A percentile compares a stretch with the other conserved stretches of the same genome.
phyloP scores from a whole-genome alignment of 2,329 filamentous ascomycete species.

The Gnomoniopsis smithogilvyi region DNA sequence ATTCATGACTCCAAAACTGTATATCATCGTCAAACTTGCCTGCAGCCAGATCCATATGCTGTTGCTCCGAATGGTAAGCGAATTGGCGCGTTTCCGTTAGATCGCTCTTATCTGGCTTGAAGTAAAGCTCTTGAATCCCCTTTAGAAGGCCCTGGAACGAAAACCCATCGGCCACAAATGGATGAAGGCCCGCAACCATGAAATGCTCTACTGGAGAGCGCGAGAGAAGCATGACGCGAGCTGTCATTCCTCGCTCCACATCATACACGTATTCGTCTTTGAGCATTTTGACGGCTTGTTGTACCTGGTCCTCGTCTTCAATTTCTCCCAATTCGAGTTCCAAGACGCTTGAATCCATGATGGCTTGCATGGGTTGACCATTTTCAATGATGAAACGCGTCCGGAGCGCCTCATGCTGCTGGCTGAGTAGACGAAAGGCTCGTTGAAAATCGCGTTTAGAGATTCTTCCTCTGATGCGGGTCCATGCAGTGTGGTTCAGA shows the following conservation, averaged over 20 bases:
- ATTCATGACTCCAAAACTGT: not conserved
- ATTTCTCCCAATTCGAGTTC: constrained; percentile 24
- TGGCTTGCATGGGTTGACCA: not conserved
- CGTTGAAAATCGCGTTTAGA: too few relatives aligned
- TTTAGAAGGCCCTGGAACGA: not conserved
- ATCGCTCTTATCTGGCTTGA: not conserved
- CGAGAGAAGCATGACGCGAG: constrained; percentile 33
- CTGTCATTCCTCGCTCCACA: constrained; percentile 30
- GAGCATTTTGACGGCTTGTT: too few relatives aligned
- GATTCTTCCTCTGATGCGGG: too few relatives aligned
- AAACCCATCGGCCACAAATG: not conserved
- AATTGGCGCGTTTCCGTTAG: not conserved
- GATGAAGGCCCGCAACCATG: constrained; percentile 31
- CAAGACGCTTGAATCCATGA: constrained; percentile 21
- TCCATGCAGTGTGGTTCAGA: too few relatives aligned
- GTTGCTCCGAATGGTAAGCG: not conserved
- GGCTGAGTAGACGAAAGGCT: too few relatives aligned
- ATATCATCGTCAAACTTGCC: not conserved
- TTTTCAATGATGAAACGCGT: not conserved
- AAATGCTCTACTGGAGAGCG: constrained; percentile 30
- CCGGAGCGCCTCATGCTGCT: not conserved
- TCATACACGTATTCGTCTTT: constrained; percentile 37
- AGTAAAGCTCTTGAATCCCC: too few relatives aligned
- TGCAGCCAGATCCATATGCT: not conserved
- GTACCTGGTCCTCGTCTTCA: constrained; percentile 17